Percentiles rank a stretch among this genome's conserved stretches.
These are phyloP conservation scores for Przewalskia tangutica DNA, from an alignment of 257 asterid genomes.

Conservation along the genomic window DNA sequence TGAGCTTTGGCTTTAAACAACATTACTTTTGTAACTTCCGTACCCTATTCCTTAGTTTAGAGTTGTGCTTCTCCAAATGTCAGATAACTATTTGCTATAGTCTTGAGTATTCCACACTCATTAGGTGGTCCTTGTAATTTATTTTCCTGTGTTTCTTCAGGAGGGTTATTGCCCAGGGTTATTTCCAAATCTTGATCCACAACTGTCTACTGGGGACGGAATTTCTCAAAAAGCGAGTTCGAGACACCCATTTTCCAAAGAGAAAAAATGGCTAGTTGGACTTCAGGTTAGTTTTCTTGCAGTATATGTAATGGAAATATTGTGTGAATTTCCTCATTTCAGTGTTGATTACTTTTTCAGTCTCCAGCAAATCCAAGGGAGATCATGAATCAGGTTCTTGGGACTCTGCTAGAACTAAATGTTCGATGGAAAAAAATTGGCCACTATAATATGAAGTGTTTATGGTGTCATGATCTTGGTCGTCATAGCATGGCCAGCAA, in stretches of 20 bases:
- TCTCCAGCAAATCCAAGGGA: conserved; percentile 74
- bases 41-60: neutral
- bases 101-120: neutral
- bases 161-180: conserved; percentile 38
- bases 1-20: neutral
- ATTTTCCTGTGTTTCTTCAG: conserved; percentile 30
- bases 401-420: conserved; percentile 59
- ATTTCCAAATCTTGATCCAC: conserved; percentile 28
- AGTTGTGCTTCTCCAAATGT: neutral
- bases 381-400: conserved; percentile 82
- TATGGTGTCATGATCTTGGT: conserved; percentile 31
- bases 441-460: conserved; percentile 82
- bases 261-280: conserved; percentile 80
- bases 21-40: neutral
- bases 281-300: conserved; percentile 48
- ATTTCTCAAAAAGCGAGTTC: conserved; percentile 30
- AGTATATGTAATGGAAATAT: neutral
- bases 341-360: conserved; percentile 31
- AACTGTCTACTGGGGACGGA: conserved; percentile 13
- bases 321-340: neutral
- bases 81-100: neutral
- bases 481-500: conserved; percentile 18
- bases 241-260: conserved; percentile 32
- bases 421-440: conserved; percentile 94
- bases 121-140: conserved; percentile 2